Conservation (phyloP, 352 stramenopile species). For the Phytophthora sp. region DNA sequence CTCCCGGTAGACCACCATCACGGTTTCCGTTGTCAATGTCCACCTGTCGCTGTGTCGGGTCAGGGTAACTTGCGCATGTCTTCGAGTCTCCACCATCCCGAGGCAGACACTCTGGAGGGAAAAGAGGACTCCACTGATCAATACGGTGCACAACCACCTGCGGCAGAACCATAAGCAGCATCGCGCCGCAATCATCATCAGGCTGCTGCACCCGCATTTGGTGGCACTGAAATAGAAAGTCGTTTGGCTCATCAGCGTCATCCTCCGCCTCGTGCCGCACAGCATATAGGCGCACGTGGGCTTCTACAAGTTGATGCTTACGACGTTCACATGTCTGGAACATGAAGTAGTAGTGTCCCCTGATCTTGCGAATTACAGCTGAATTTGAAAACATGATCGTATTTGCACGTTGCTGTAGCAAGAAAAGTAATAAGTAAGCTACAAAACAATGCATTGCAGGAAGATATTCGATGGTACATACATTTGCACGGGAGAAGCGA, state of each 20-base stretch:
- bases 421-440: not conserved
- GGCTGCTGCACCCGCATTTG: constrained; percentile 91
- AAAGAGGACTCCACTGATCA: constrained; percentile 85
- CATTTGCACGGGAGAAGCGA: constrained; percentile 79
- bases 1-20: constrained; percentile 47
- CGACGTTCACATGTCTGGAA: constrained; percentile 90
- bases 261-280: constrained; percentile 69
- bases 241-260: constrained; percentile 43
- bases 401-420: constrained; percentile 73
- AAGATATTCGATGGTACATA: no score
- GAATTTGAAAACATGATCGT: constrained; percentile 89
- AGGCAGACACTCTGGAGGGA: constrained; percentile 78
- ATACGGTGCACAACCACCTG: constrained; percentile 87
- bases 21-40: constrained; percentile 89
- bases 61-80: constrained; percentile 63
- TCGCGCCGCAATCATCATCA: constrained; percentile 80
- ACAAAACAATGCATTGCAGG: no score
- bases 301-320: constrained; percentile 90
- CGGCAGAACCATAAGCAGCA: constrained; percentile 84
- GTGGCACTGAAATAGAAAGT: constrained; percentile 79
- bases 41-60: constrained; percentile 72
- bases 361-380: constrained; percentile 90
- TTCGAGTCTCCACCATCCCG: constrained; percentile 52
- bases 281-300: constrained; percentile 85
- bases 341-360: constrained; percentile 92